These are phyloP conservation scores for Pholiota microspora DNA, from an alignment of 768 basidiomycete genomes.

Conservation along the genomic window DNA sequence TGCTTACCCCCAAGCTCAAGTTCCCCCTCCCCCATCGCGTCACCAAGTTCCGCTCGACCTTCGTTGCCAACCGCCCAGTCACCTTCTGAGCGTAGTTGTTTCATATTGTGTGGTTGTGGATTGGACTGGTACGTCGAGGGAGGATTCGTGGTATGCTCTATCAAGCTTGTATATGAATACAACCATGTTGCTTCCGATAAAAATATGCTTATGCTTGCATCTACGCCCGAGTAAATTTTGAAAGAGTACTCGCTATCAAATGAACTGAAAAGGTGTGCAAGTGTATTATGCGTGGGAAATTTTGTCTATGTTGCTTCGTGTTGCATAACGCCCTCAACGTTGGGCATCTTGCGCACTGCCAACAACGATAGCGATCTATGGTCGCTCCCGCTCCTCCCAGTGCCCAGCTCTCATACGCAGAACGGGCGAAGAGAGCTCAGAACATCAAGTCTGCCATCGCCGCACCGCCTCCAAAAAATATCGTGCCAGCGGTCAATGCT, in stretches of 20 bases:
- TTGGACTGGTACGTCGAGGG: background rate
- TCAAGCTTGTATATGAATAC: slow-evolving; percentile 3
- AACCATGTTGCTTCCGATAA: slow-evolving; percentile 4
- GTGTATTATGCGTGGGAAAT: too few species aligned
- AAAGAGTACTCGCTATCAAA: too few species aligned
- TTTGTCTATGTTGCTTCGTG: background rate
- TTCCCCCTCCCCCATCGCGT: slow-evolving; percentile 97
- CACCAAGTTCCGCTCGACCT: slow-evolving; percentile 72
- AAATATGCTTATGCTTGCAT: slow-evolving; percentile 1
- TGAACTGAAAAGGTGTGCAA: too few species aligned
- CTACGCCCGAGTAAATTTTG: too few species aligned
- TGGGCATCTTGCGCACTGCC: background rate
- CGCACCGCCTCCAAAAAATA: slow-evolving; percentile 7
- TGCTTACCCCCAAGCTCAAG: slow-evolving; percentile 84
- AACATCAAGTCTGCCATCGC: slow-evolving; percentile 29
- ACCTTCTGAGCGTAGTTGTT: slow-evolving; percentile 53
- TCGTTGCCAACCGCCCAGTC: slow-evolving; percentile 72
- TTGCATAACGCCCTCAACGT: too few species aligned
- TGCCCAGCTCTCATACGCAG: slow-evolving; percentile 51
- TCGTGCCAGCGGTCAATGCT: background rate
- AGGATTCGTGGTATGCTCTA: slow-evolving; percentile 5
- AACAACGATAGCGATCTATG: slow-evolving; percentile 6
- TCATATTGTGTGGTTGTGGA: slow-evolving; percentile 3
- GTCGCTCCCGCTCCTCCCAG: slow-evolving; percentile 1
- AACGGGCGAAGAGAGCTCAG: slow-evolving; percentile 50